phyloP scores from a whole-genome alignment of 2,329 filamentous ascomycete genomes.

The Metarhizium anisopliae region DNA sequence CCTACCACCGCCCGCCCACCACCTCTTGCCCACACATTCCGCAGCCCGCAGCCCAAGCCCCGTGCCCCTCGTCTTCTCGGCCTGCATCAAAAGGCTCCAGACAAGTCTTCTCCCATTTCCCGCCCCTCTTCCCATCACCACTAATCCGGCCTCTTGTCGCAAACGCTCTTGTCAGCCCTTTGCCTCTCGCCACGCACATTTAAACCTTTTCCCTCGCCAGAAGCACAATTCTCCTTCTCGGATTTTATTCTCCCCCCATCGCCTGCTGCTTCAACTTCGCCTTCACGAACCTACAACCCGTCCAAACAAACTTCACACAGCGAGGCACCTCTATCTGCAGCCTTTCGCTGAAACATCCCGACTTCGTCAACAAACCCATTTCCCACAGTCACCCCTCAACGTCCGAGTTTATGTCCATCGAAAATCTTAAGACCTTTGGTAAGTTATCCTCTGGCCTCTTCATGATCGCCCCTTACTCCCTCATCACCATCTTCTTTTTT shows the following conservation, averaged over 20 bases:
- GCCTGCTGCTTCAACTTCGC: neutral
- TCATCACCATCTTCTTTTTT: too few species aligned
- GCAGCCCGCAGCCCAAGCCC: neutral
- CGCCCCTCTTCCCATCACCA: constrained; percentile 2
- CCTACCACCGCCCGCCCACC: constrained; percentile 4
- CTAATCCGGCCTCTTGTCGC: constrained; percentile 3
- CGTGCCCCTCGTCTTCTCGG: constrained; percentile 13
- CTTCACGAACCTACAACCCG: constrained; percentile 10
- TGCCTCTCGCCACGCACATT: constrained; percentile 1
- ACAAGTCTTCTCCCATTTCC: constrained; percentile 5
- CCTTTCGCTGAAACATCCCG: constrained; percentile 38
- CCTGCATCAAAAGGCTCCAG: constrained; percentile 9
- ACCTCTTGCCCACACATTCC: neutral
- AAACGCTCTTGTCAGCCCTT: constrained; percentile 3
- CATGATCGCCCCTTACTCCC: neutral
- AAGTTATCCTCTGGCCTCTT: constrained; percentile 25
- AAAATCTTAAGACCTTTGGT: constrained; percentile 97
- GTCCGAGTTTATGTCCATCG: constrained; percentile 96
- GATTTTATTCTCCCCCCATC: neutral
- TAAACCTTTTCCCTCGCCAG: neutral
- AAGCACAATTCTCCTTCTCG: neutral
- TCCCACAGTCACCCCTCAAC: constrained; percentile 48
- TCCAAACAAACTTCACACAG: constrained; percentile 21
- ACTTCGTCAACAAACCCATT: constrained; percentile 33
- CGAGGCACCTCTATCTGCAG: constrained; percentile 33